Evolutionary conservation across 108 stramenopile genomes (phyloP), one percentile per base, ranked within the genome.

Genomic region (Hondaea fermentalgiana): DNA sequence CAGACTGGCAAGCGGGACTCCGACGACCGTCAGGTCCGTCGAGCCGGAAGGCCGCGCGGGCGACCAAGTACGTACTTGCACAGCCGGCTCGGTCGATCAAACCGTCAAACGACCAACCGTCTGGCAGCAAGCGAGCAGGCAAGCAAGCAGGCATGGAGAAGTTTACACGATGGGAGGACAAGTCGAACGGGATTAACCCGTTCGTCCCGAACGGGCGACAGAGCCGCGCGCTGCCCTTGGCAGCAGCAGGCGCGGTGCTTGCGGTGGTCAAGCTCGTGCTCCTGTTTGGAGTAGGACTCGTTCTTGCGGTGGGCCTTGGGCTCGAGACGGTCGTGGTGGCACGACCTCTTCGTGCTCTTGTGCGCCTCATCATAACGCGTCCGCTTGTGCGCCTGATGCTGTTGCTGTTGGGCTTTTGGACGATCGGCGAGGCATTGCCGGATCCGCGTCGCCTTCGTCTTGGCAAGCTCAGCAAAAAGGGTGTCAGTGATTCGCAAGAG

Each of bases 111-210:
- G 8, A 69, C 14, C 21, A 3, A 23, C 21, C 3, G 19, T 72
- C 23, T 42, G 28, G 28, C 72, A 29, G 28, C 21, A 72, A 42
- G 17, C 23, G 2, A 72, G 72, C 19, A 35, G 2, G 35, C 35
- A 35, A 35, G 35, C 72, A 29, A 16, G 72, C 16, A 43, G 4
- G 14, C 3, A 83, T 83, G 76, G 76, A 83, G 76, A 83, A 83
- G 76, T 83, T 83, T 45, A 83, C 76, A 12, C 45, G 51, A 23
- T 83, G 76, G 76, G 76, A 83, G 51, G 76, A 83, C 76, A 83
- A 83, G 76, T 83, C 76, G n/a, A 53, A 53, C 76, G 76, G 76
- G 25, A 83, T 83, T 45, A 83, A 83, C 76, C 76, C 76, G n/a
- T 83, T 83, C 51, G 76, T 83, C 49, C 76, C 76, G n/a, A 25